Conservation (phyloP, 1,139 yeast species). For the Yamadazyma membranifaciens region DNA sequence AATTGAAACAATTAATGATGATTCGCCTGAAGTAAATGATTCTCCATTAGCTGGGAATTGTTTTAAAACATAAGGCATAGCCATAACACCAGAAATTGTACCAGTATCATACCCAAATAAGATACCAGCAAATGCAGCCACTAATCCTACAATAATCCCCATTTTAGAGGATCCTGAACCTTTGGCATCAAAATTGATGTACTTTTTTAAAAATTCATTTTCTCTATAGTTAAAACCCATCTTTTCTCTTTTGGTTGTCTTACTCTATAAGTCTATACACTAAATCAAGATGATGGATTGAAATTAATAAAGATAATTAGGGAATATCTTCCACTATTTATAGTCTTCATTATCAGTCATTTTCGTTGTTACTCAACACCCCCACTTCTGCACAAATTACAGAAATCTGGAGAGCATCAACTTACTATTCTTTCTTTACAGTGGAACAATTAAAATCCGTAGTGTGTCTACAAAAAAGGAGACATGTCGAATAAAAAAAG, state of each 20-base stretch:
- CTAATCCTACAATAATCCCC: constrained; percentile 44
- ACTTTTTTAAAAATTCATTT: constrained; percentile 25
- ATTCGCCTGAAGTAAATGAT: constrained; percentile 50
- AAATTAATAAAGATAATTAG: neutral
- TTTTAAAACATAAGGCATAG: constrained; percentile 58
- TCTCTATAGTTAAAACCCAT: constrained; percentile 35
- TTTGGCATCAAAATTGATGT: constrained; percentile 37
- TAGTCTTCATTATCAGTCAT: neutral
- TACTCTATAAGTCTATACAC: too few relatives aligned
- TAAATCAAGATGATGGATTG: too few relatives aligned
- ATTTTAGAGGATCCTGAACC: constrained; percentile 47
- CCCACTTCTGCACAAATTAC: too few relatives aligned
- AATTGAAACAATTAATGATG: constrained; percentile 62
- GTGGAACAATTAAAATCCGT: too few relatives aligned
- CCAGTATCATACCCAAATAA: constrained; percentile 78
- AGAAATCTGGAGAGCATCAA: neutral
- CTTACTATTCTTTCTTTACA: too few relatives aligned
- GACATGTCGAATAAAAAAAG: too few relatives aligned
- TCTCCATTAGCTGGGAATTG: constrained; percentile 36
- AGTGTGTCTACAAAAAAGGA: too few relatives aligned
- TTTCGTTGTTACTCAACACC: too few relatives aligned
- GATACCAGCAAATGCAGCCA: constrained; percentile 62
- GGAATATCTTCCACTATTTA: constrained; percentile 1
- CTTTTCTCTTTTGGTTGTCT: neutral
- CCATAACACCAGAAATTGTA: constrained; percentile 72